phyloP scores from a whole-genome alignment of 768 basidiomycete species.

The Kwoniella sp. region DNA sequence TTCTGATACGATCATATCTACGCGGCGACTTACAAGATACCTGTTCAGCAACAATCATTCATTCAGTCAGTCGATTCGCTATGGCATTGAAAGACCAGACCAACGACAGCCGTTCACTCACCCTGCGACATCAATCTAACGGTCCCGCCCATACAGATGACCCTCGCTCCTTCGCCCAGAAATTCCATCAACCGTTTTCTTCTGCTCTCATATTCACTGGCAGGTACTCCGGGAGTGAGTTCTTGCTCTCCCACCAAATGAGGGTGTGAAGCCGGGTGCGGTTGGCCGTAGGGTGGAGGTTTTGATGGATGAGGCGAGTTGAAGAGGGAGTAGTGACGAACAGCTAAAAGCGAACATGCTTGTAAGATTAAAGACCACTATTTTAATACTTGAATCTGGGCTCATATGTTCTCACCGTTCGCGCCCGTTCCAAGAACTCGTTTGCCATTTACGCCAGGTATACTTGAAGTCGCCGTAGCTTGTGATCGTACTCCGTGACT shows the following conservation, averaged over 20 bases:
- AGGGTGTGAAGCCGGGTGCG: constrained; percentile 74
- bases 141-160: constrained; percentile 74
- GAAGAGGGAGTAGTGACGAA: constrained; percentile 14
- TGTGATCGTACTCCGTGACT: not conserved
- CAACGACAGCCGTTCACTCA: constrained; percentile 61
- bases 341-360: not conserved
- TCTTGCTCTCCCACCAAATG: constrained; percentile 74
- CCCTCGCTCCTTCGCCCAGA: constrained; percentile 72
- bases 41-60: not conserved
- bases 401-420: not conserved
- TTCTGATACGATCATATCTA: not conserved
- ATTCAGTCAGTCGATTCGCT: not conserved
- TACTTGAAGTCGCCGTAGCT: not conserved
- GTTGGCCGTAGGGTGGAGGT: constrained; percentile 79
- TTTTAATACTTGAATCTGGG: not conserved
- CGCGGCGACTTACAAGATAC: constrained; percentile 21
- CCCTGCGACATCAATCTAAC: constrained; percentile 60
- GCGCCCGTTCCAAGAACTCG: not conserved
- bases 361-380: not conserved
- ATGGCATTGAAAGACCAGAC: not conserved
- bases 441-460: not conserved
- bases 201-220: constrained; percentile 74
- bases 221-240: constrained; percentile 78
- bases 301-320: constrained; percentile 58
- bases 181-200: constrained; percentile 70